Base-by-base conservation (phyloP, 345 rosid genomes). In the Salix dunnii region DNA sequence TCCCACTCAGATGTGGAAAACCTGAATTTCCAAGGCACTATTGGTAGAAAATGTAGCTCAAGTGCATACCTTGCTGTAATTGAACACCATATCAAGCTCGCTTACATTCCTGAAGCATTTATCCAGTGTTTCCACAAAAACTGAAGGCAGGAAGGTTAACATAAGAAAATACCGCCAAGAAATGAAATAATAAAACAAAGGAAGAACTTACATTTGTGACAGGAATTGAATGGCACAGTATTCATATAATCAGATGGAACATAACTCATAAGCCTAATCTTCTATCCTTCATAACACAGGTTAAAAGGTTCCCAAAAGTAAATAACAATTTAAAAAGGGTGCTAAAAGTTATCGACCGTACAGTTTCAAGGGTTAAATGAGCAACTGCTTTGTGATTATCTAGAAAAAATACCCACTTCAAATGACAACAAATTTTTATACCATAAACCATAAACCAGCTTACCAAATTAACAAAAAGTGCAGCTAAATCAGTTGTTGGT, bases 31-130 rank as follows among this genome's bases (percentile, higher is more conserved):
- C 40, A 7, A 40, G 23, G 28, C 11, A 72, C 17, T 16, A 20
- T 16, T 5, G 30, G 21, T 11, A 10, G 8, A 42, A 2, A 18
- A 12, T 18, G 21, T 35, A 51, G n/a, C 23, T 43, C 42, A 66
- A 66, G 21, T 20, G 69, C 23, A 2, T 46, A 93, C 97, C 99
- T 96, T 96, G 85, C 89, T 87, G 87, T 94, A 93, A 75, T 89
- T 92, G 88, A 88, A 91, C 71, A 94, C 90, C 7, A 91, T 87
- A 83, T 92, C 98, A 42, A 91, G 98, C 89, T 96, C 97, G 31
- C 96, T 91, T 58, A 93, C 98, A 84, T 96, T 91, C 82, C 86
- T 91, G 92, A 93, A 92, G 97, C 99, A 96, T 85, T 90, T 96
- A 88, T 96, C 99, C 83, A 96, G 84, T 10, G 97, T 91, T 86